Conservation (phyloP, 768 basidiomycete species). For the Naganishia randhawae region DNA sequence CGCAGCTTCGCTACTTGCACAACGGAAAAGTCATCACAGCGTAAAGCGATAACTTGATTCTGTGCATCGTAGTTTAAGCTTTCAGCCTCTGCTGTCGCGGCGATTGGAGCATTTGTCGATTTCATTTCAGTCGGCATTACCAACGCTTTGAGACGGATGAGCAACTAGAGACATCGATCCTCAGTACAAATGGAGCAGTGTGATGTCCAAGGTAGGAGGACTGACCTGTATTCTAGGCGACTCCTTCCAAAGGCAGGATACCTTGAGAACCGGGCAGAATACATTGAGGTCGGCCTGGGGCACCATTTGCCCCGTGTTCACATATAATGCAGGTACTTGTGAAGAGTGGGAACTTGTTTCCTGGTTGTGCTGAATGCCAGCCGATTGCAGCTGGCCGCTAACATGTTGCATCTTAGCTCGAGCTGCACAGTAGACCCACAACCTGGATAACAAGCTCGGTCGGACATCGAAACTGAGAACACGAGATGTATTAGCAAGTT, state of each 20-base stretch:
- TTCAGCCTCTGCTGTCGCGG: not conserved
- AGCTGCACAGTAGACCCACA: conserved; percentile 8
- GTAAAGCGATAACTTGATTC: not conserved
- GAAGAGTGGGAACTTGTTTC: not conserved
- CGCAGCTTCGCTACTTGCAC: conserved; percentile 4
- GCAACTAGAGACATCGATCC: not conserved
- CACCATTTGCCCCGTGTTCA: conserved; percentile 11
- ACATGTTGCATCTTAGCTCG: conserved; percentile 11
- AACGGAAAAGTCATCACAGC: conserved; percentile 5
- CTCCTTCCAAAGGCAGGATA: conserved; percentile 13
- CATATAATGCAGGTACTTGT: conserved; percentile 2
- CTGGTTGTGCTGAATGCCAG: conserved; percentile 1
- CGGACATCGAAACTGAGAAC: not conserved
- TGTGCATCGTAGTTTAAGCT: conserved; percentile 5
- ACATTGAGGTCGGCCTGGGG: not conserved
- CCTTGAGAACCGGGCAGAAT: conserved; percentile 3
- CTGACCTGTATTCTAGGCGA: conserved; percentile 7
- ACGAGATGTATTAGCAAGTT: not conserved
- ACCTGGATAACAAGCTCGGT: conserved; percentile 1
- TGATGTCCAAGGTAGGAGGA: not conserved
- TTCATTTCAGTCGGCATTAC: not conserved
- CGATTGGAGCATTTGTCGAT: not conserved
- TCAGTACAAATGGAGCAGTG: not conserved
- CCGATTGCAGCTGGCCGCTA: not conserved
- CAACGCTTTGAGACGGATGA: not conserved